Evolutionary conservation across 2,329 filamentous ascomycete genomes (phyloP).

Genomic region (Ceratocystiopsis minuta): DNA sequence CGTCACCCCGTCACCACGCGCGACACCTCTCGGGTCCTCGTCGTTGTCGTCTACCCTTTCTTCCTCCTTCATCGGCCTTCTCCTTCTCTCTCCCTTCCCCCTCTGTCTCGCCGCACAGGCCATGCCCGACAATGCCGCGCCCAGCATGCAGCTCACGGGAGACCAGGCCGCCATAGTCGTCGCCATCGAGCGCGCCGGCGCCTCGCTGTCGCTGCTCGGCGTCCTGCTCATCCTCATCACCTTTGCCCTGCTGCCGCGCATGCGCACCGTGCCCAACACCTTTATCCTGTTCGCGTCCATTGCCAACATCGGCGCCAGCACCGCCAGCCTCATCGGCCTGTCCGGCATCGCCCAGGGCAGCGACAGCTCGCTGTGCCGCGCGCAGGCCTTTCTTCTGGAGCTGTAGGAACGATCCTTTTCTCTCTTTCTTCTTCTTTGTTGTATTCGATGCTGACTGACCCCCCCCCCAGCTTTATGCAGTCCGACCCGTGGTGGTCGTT

Average conservation of each 20-base stretch:
- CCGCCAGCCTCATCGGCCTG: conserved; percentile 53
- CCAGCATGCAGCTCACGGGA: conserved; percentile 13
- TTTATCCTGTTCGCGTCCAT: conserved; percentile 45
- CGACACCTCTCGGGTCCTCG: too few species aligned
- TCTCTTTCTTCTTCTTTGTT: background rate
- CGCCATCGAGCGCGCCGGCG: conserved; percentile 33
- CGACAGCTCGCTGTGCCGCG: conserved; percentile 39
- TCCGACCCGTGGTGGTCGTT: conserved; percentile 63
- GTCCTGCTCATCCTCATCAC: conserved; percentile 34
- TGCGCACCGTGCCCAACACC: conserved; percentile 41
- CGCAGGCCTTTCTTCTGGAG: conserved; percentile 44
- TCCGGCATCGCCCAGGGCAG: conserved; percentile 39
- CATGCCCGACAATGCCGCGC: conserved; percentile 3
- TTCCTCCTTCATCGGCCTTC: background rate
- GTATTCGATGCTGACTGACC: background rate
- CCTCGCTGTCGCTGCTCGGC: conserved; percentile 31
- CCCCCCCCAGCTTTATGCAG: conserved; percentile 53
- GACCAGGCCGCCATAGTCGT: conserved; percentile 25
- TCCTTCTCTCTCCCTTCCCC: background rate
- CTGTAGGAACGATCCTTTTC: conserved; percentile 31
- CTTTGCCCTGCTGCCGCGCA: conserved; percentile 29
- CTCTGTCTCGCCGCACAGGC: background rate
- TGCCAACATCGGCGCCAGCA: conserved; percentile 39
- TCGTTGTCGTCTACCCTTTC: background rate
- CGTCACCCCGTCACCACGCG: too few species aligned